phyloP scores from a whole-genome alignment of 495 filamentous ascomycete genomes.

The Patellaria atrata region DNA sequence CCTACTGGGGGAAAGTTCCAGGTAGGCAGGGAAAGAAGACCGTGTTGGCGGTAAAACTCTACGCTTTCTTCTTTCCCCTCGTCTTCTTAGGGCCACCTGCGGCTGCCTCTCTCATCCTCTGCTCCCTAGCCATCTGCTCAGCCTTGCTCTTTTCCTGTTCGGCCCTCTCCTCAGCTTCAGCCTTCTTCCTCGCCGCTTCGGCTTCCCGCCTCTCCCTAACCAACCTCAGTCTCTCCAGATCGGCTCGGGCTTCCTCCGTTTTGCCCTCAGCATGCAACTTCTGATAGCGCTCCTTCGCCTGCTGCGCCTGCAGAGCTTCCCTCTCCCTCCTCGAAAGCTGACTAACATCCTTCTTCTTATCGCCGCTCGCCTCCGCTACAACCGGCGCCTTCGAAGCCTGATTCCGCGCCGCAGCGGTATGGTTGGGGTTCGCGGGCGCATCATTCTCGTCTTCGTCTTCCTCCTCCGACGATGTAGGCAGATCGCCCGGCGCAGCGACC shows the following conservation, averaged over 20 bases:
- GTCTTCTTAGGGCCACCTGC: slow-evolving; percentile 18
- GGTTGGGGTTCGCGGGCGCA: slow-evolving; percentile 81
- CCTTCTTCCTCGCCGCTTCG: slow-evolving; percentile 67
- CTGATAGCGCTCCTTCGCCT: slow-evolving; percentile 78
- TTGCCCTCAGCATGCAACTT: slow-evolving; percentile 93
- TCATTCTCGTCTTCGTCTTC: slow-evolving; percentile 45
- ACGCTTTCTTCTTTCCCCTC: slow-evolving; percentile 21
- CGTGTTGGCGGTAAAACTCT: no score
- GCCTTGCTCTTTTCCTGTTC: slow-evolving; percentile 28
- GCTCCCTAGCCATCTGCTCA: slow-evolving; percentile 26
- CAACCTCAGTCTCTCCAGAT: slow-evolving; percentile 65
- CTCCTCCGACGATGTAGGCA: slow-evolving; percentile 57
- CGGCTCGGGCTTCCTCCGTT: slow-evolving; percentile 91
- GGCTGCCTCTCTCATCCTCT: slow-evolving; percentile 24
- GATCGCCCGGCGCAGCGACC: slow-evolving; percentile 61
- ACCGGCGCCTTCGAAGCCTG: slow-evolving; percentile 35
- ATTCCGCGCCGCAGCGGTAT: slow-evolving; percentile 54
- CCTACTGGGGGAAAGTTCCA: no score
- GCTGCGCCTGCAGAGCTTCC: slow-evolving; percentile 75
- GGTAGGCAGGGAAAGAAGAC: no score
- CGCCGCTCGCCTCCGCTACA: slow-evolving; percentile 26
- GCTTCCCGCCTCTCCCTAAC: slow-evolving; percentile 78
- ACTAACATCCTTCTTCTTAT: slow-evolving; percentile 26
- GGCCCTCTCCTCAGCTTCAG: slow-evolving; percentile 31
- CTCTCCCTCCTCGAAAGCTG: slow-evolving; percentile 70